Base-by-base conservation (phyloP, 805 yeast species). In the Kodamaea leandrae region DNA sequence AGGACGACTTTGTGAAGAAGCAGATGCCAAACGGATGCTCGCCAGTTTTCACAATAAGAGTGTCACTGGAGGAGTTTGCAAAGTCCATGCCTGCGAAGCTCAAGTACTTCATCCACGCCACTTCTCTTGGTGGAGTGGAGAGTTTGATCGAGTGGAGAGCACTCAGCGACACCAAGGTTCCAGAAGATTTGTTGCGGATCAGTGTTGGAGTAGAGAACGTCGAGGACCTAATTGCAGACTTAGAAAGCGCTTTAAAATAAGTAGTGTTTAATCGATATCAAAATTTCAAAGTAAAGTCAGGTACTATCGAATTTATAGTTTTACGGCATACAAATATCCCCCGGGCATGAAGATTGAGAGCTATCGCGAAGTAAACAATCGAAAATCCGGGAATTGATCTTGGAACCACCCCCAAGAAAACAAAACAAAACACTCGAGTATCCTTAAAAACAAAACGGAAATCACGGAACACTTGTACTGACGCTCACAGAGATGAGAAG, bases 61-160 rank as follows among this genome's bases (percentile, higher is more conserved):
- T 86, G 21, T 51, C 58, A 5, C 53, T 67, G 8, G 74, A 66
- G 36, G 77, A 76, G 6, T 61, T 69, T 26, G 96, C 96, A 0
- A 76, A 72, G 48, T 40, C 51, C 8, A 66, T 90, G 12, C 95
- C 96, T 6, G 67, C 82, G 3, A 74, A 69, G 44, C 66, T 88
- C 44, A 75, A 78, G 50, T 77, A 76, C 48, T 88, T 89, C 67
- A 83, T 82, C 51, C 98, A 90, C 63, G 96, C 96, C 3, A 89
- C 96, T 0, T 87, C 96, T 2, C 68, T 91, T 19, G 97, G 97
- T 27, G 96, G 97, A 15, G 86, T 85, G 9, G 97, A 91, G 63
- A 83, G 95, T 34, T 67, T 89, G 54, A 79, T 90, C 43, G 97
- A 90, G 62, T 88, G 96, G 96, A 78, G 96, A 56, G 82, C 87